Conservation (phyloP, 2,329 filamentous ascomycete species). For the Talaromyces amestolkiae region DNA sequence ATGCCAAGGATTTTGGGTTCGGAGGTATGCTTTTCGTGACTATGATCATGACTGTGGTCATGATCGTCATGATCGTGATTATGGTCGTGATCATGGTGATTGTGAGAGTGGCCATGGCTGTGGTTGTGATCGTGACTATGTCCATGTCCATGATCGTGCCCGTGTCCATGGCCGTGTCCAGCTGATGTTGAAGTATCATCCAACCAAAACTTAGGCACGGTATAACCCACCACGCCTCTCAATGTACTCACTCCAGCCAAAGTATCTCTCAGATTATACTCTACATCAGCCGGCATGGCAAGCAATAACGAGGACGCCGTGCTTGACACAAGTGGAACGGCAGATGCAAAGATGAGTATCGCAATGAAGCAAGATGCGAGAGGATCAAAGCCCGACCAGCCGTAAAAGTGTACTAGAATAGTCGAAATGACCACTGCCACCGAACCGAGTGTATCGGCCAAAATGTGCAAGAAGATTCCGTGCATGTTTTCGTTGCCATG, state of each 20-base stretch:
- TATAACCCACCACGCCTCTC: conserved; percentile 79
- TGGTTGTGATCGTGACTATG: conserved; percentile 33
- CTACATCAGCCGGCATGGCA: conserved; percentile 76
- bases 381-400: conserved; percentile 93
- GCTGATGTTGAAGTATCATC: conserved; percentile 59
- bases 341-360: conserved; percentile 86
- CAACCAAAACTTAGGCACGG: conserved; percentile 88
- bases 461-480: conserved; percentile 91
- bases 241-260: conserved; percentile 79
- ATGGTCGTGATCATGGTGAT: conserved; percentile 25
- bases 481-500: conserved; percentile 97
- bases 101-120: conserved; percentile 23
- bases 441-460: conserved; percentile 91
- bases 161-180: conserved; percentile 25
- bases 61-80: conserved; percentile 33
- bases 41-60: conserved; percentile 29
- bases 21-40: conserved; percentile 22
- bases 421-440: conserved; percentile 93
- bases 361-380: conserved; percentile 92
- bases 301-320: conserved; percentile 80
- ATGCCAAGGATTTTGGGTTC: conserved; percentile 65
- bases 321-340: conserved; percentile 80
- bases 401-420: conserved; percentile 77
- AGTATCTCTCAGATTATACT: conserved; percentile 84
- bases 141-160: conserved; percentile 25